phyloP scores from a whole-genome alignment of 2,329 filamentous ascomycete species.

The Alternaria hordeiaustralica region DNA sequence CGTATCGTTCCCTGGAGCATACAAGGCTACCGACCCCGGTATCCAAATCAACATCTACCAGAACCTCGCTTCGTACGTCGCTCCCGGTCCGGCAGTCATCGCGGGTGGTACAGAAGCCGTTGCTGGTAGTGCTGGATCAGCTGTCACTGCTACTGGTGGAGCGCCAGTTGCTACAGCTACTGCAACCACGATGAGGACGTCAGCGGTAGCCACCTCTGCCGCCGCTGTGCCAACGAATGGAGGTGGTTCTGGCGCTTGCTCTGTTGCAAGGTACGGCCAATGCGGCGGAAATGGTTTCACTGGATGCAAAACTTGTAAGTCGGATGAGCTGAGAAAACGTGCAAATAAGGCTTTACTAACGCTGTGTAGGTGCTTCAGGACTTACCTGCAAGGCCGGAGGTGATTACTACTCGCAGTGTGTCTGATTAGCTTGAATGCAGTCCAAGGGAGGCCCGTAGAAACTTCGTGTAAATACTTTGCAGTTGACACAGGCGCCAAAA shows the following conservation, averaged over 20 bases:
- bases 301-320: conserved; percentile 14
- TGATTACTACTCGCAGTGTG: conserved; percentile 10
- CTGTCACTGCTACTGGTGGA: conserved; percentile 26
- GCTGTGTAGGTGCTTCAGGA: conserved; percentile 5
- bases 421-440: background rate
- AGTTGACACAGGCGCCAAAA: background rate
- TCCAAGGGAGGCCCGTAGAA: background rate
- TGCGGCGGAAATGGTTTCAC: conserved; percentile 37
- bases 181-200: conserved; percentile 16
- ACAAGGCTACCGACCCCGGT: conserved; percentile 64
- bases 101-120: conserved; percentile 36
- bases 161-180: conserved; percentile 18
- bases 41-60: conserved; percentile 68
- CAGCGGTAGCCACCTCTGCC: conserved; percentile 9
- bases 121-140: conserved; percentile 35
- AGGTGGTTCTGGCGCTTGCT: conserved; percentile 19
- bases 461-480: background rate
- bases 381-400: conserved; percentile 5
- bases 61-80: conserved; percentile 54
- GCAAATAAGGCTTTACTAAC: background rate
- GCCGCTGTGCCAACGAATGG: conserved; percentile 21
- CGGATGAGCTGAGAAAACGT: background rate
- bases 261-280: conserved; percentile 35
- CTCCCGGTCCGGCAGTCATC: conserved; percentile 58
- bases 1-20: conserved; percentile 60